Conservation (phyloP, 257 asterid genomes). For the Ilex asprella region DNA sequence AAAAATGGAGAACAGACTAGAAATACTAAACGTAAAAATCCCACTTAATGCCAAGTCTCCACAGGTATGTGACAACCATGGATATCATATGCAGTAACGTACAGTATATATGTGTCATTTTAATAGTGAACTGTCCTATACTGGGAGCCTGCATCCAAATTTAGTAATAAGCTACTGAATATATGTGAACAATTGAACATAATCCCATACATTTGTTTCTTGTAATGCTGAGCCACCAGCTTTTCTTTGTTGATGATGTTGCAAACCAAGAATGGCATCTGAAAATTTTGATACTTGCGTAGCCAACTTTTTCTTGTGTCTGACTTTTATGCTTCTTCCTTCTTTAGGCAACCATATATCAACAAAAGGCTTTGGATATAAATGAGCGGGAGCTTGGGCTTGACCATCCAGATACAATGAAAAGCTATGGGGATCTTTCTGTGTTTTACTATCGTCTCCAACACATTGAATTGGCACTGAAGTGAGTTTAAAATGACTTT, state of each 20-base stretch:
- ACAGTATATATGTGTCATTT: too few species aligned
- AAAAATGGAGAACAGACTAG: too few species aligned
- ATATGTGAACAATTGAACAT: too few species aligned
- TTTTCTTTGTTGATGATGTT: background rate
- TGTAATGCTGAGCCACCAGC: too few species aligned
- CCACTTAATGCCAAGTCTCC: too few species aligned
- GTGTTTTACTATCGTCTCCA: conserved; percentile 98
- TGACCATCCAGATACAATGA: conserved; percentile 99
- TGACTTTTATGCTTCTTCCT: conserved; percentile 8
- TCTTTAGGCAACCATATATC: conserved; percentile 86
- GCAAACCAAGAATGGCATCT: conserved; percentile 8
- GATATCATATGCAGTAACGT: too few species aligned
- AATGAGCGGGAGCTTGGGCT: conserved; percentile 99
- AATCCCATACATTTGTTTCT: too few species aligned
- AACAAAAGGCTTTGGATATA: conserved; percentile 96
- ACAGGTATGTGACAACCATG: too few species aligned
- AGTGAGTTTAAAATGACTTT: conserved; percentile 44
- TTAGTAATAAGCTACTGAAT: too few species aligned
- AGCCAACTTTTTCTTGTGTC: conserved; percentile 9
- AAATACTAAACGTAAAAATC: too few species aligned
- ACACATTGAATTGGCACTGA: conserved; percentile 91
- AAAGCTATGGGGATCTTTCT: conserved; percentile 97
- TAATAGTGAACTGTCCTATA: too few species aligned
- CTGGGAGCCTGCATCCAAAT: too few species aligned
- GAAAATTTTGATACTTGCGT: conserved; percentile 2